A percentile compares a stretch with the other conserved stretches of the same genome.
Conservation (phyloP, 495 filamentous ascomycete species). For the Trichoderma reesei region DNA sequence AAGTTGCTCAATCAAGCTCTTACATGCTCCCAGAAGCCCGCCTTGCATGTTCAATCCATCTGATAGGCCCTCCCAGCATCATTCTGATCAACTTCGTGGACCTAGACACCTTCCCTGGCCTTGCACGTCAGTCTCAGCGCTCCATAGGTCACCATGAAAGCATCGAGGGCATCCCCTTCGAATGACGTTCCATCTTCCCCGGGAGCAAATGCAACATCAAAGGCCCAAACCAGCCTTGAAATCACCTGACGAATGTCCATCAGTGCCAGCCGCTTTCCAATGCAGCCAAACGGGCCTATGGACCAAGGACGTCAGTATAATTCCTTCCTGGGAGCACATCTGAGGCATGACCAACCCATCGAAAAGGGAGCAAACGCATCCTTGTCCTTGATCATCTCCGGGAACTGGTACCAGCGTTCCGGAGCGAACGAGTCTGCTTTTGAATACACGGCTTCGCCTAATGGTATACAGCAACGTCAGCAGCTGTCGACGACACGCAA, state of each 20-base stretch:
- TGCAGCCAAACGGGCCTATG: conserved; percentile 1
- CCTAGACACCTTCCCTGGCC: neutral
- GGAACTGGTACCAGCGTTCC: conserved; percentile 29
- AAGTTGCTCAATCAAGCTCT: no score
- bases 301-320: neutral
- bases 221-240: neutral
- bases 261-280: neutral
- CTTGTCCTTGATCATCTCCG: conserved; percentile 24
- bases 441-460: conserved; percentile 7
- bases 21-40: no score
- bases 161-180: neutral
- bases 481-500: neutral
- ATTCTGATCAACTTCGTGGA: neutral
- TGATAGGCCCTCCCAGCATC: no score
- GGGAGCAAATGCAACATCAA: conserved; percentile 2
- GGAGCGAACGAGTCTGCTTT: conserved; percentile 22
- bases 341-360: conserved; percentile 14
- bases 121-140: neutral
- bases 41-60: no score
- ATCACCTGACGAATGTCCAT: neutral
- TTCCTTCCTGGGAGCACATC: no score
- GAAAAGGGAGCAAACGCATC: conserved; percentile 25
- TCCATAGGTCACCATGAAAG: neutral
- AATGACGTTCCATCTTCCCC: neutral
- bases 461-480: neutral